Evolutionary conservation across 345 rosid species (phyloP).

Genomic region (Salix exigua): DNA sequence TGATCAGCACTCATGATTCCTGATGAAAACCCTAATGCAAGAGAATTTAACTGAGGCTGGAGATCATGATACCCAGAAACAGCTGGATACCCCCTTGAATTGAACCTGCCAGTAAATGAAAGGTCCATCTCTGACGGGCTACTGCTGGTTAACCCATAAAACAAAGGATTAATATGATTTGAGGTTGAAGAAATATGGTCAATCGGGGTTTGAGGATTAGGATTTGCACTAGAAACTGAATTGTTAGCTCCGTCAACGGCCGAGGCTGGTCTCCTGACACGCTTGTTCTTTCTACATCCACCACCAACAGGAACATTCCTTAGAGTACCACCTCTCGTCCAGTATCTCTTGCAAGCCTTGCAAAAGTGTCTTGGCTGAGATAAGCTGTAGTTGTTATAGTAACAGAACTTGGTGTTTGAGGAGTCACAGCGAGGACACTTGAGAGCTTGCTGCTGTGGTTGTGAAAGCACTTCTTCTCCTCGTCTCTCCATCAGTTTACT

Average conservation of each 20-base stretch:
- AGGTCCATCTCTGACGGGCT: constrained; percentile 46
- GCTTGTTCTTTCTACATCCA: constrained; percentile 69
- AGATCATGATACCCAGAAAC: constrained; percentile 47
- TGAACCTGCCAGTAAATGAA: constrained; percentile 44
- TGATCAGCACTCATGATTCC: constrained; percentile 21
- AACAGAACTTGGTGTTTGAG: constrained; percentile 68
- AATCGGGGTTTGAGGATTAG: constrained; percentile 33
- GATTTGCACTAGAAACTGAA: constrained; percentile 19
- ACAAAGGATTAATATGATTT: constrained; percentile 50
- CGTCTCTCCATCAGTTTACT: constrained; percentile 39
- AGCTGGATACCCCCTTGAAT: constrained; percentile 30
- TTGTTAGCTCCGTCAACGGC: constrained; percentile 22
- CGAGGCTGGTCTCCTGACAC: constrained; percentile 45
- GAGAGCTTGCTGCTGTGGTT: constrained; percentile 33
- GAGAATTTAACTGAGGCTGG: constrained; percentile 46
- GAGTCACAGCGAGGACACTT: constrained; percentile 82
- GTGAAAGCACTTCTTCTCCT: constrained; percentile 26
- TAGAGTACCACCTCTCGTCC: constrained; percentile 68
- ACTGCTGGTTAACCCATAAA: constrained; percentile 46
- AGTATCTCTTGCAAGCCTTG: constrained; percentile 72
- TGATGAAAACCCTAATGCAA: constrained; percentile 67
- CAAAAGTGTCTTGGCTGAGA: constrained; percentile 70
- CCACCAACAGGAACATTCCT: constrained; percentile 76
- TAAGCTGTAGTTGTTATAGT: constrained; percentile 77
- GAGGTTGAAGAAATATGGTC: constrained; percentile 36